A percentile compares a stretch with the other conserved stretches of the same genome.
phyloP scores from a whole-genome alignment of 2,329 filamentous ascomycete genomes.

The Xylariaceae sp. region DNA sequence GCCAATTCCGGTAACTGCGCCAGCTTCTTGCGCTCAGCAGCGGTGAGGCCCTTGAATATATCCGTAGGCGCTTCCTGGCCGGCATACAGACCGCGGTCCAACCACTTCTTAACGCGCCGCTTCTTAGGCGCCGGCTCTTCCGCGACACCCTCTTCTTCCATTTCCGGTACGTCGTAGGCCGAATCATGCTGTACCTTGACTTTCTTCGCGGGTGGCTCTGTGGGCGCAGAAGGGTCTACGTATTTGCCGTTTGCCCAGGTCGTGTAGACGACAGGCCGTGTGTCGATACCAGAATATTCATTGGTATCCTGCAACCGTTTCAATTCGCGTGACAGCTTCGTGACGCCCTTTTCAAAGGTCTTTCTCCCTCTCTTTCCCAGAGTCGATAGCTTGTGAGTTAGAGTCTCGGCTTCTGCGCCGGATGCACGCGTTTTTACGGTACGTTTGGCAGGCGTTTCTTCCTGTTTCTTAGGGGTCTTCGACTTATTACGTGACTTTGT shows the following conservation, averaged over 20 bases:
- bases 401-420: constrained; percentile 39
- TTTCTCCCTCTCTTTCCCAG: constrained; percentile 58
- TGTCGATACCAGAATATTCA: constrained; percentile 55
- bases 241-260: constrained; percentile 63
- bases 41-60: constrained; percentile 42
- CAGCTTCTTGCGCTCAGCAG: constrained; percentile 47
- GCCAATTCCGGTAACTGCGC: constrained; percentile 43
- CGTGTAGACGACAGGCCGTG: constrained; percentile 50
- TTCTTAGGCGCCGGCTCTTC: constrained; percentile 35
- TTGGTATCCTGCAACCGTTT: constrained; percentile 56
- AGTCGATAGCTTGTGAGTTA: constrained; percentile 44
- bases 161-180: constrained; percentile 27
- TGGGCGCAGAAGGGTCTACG: constrained; percentile 38
- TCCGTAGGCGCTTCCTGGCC: constrained; percentile 62
- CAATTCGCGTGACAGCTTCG: constrained; percentile 52
- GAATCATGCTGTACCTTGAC: constrained; percentile 21
- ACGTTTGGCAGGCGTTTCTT: constrained; percentile 33
- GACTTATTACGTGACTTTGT: constrained; percentile 31
- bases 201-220: constrained; percentile 17
- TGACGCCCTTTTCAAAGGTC: constrained; percentile 42
- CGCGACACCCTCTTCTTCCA: constrained; percentile 34
- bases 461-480: constrained; percentile 32
- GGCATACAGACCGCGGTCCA: constrained; percentile 77
- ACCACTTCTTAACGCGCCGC: constrained; percentile 65
- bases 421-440: constrained; percentile 39